Base-by-base conservation (phyloP, 2,329 filamentous ascomycete species). In the Sporothrix luriei region DNA sequence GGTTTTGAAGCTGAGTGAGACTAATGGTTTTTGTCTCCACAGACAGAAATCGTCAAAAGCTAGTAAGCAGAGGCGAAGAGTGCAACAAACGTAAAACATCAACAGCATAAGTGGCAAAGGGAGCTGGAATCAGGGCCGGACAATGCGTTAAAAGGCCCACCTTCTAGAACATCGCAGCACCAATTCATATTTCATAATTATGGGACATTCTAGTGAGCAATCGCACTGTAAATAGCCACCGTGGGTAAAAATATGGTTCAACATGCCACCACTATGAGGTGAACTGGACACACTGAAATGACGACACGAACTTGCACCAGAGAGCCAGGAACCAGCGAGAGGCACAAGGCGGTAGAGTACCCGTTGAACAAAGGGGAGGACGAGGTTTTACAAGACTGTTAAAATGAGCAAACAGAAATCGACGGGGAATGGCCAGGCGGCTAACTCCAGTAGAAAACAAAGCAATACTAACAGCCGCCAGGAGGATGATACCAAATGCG, bases 181-280 rank as follows among this genome's bases (percentile, higher is more conserved):
- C 9, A 33, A 7, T 5, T 33, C 6, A 7, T 33, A 33, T 7
- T 33, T 33, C 6, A 7, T 33, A 6, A 52, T 6, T 24, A 54
- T 24, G 54, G 54, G 29, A 38, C 7, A 21, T 46, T 62, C 59
- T 48, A 62, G 59, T 24, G 38, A 40, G 7, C 11, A 24, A 29
- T 26, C 11, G 14, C 38, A 62, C 59, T 62, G 59, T 10, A 19
- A 62, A 48, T 46, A 21, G 43, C 40, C 40, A 48, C 24, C 48
- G 59, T 62, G 59, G 59, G 59, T 40, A 62, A 62, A 62, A 48
- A 62, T 48, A 11, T 16, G 9, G 55, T 62, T 62, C 40, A 46
- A 4, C 59, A 62, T 40, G 40, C 40, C 24, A 16, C n/a, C 5
- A 14, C 24, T 51, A 46, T 26, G 33, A 33, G 33, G 33, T 33